Evolutionary conservation across 1,284 basidiomycete species (phyloP).

Genomic region (Phlebopus sp.): DNA sequence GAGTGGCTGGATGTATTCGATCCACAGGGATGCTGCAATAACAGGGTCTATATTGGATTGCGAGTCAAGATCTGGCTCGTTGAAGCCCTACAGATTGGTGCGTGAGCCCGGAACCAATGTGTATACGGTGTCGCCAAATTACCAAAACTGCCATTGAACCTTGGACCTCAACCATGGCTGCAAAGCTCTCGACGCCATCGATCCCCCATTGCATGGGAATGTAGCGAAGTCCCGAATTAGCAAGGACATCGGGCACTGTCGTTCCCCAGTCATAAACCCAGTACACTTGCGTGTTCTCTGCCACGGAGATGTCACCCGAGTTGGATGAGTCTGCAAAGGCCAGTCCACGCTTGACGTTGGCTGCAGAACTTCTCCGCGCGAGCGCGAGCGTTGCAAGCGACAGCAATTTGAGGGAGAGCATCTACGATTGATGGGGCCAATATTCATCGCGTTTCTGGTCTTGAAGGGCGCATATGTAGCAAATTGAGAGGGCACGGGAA

Average conservation of each 20-base stretch:
- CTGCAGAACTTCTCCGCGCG: not conserved
- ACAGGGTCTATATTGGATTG: conserved; percentile 61
- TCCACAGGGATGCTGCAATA: conserved; percentile 59
- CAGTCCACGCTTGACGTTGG: conserved; percentile 43
- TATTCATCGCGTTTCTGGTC: not conserved
- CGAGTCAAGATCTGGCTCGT: conserved; percentile 57
- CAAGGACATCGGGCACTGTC: conserved; percentile 39
- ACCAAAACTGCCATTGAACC: conserved; percentile 42
- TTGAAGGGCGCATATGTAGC: too few species aligned
- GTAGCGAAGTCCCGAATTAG: conserved; percentile 41
- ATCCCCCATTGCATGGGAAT: conserved; percentile 53
- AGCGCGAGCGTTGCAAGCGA: conserved; percentile 1
- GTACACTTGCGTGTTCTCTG: conserved; percentile 40
- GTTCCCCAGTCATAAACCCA: conserved; percentile 51
- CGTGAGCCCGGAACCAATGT: conserved; percentile 1
- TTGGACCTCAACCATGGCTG: conserved; percentile 37
- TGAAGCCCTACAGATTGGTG: conserved; percentile 29
- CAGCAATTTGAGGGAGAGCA: not conserved
- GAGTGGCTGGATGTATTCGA: conserved; percentile 59
- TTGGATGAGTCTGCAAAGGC: conserved; percentile 40
- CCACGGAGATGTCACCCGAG: conserved; percentile 42
- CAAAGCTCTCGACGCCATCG: conserved; percentile 37
- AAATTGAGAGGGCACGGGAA: too few species aligned
- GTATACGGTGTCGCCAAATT: conserved; percentile 11
- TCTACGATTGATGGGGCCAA: not conserved